Conservation (phyloP, 2,329 filamentous ascomycete genomes). For the Tolypocladium ovalisporum region DNA sequence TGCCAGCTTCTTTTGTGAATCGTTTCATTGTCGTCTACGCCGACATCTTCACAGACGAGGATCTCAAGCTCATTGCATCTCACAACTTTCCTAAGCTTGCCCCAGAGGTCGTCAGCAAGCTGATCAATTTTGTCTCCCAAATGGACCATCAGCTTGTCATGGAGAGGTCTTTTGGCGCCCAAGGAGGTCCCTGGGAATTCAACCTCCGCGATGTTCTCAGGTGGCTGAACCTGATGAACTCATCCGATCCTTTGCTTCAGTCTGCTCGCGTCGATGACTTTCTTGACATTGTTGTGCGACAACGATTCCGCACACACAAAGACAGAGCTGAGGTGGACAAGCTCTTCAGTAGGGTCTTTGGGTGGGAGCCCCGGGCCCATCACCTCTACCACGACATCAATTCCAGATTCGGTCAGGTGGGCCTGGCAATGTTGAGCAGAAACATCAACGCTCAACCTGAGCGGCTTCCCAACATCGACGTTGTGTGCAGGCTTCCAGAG, state of each 20-base stretch:
- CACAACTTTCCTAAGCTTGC: constrained; percentile 62
- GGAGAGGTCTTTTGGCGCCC: constrained; percentile 45
- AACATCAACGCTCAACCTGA: constrained; percentile 42
- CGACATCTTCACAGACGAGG: constrained; percentile 72
- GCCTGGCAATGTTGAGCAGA: constrained; percentile 59
- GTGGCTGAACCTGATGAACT: constrained; percentile 60
- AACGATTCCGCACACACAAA: constrained; percentile 65
- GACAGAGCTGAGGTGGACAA: constrained; percentile 57
- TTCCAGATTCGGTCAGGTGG: constrained; percentile 60
- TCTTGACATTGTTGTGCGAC: constrained; percentile 70
- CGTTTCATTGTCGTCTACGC: constrained; percentile 97
- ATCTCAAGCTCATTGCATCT: constrained; percentile 71
- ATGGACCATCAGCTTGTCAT: constrained; percentile 62
- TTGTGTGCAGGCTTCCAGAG: constrained; percentile 51
- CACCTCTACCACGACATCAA: constrained; percentile 65
- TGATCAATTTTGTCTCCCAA: constrained; percentile 73
- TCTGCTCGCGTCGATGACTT: constrained; percentile 59
- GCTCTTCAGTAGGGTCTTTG: constrained; percentile 58
- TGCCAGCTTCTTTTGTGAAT: constrained; percentile 94
- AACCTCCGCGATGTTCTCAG: constrained; percentile 84
- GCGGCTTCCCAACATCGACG: constrained; percentile 37
- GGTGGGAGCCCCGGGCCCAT: constrained; percentile 36
- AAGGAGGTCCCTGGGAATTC: constrained; percentile 85
- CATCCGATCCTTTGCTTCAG: constrained; percentile 46
- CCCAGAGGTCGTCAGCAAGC: constrained; percentile 44